A percentile compares a stretch with the other conserved stretches of the same genome.
phyloP scores from a whole-genome alignment of 2,329 filamentous ascomycete genomes.

The Colletotrichum sp. region DNA sequence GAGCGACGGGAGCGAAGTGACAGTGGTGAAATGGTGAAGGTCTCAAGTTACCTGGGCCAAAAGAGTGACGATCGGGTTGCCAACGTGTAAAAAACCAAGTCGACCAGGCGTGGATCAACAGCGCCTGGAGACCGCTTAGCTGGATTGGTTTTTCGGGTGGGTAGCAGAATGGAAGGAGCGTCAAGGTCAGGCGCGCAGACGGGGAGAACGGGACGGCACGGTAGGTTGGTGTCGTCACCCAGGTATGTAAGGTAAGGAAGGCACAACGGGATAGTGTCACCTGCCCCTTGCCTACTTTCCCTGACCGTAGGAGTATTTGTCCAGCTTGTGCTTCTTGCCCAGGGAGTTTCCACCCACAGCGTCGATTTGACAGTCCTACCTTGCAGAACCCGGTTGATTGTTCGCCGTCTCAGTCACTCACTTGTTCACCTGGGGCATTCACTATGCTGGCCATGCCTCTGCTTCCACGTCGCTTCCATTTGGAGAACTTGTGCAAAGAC shows the following conservation, averaged over 20 bases:
- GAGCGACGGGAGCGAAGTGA: not conserved
- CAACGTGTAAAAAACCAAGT: not conserved
- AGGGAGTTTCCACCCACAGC: not conserved
- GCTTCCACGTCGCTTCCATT: not conserved
- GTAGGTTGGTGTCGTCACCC: not conserved
- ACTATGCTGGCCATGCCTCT: not conserved
- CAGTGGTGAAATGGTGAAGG: not conserved
- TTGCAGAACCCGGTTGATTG: not conserved
- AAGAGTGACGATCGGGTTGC: not conserved
- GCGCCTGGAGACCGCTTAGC: not conserved
- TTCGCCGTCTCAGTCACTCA: not conserved
- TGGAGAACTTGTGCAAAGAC: not conserved
- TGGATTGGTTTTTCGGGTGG: not conserved
- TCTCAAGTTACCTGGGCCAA: not conserved
- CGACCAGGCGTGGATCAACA: not conserved
- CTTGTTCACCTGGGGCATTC: not conserved
- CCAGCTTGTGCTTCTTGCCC: not conserved
- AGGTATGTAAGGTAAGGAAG: not conserved
- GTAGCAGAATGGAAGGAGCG: not conserved
- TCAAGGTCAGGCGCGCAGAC: not conserved
- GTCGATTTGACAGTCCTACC: not conserved
- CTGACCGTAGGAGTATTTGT: not conserved
- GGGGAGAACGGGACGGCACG: not conserved
- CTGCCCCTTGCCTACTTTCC: not conserved
- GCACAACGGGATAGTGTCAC: not conserved